Evolutionary conservation across 2,329 filamentous ascomycete species (phyloP).

Genomic region (Pseudocercospora crystallina): DNA sequence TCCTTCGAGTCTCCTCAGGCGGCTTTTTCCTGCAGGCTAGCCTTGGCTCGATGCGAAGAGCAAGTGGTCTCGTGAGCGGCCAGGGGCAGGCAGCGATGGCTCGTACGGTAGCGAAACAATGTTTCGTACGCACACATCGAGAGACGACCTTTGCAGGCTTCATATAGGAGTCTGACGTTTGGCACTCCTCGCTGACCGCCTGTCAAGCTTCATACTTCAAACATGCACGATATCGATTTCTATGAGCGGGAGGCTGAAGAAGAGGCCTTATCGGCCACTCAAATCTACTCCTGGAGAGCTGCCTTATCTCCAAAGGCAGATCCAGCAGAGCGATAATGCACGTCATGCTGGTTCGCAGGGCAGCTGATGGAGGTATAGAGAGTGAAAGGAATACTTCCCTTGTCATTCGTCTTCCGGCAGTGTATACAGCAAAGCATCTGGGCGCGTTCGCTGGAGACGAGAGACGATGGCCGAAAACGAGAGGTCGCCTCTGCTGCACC

Average conservation of each 20-base stretch:
- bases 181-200: too few species aligned
- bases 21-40: too few species aligned
- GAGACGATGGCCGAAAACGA: constrained; percentile 28
- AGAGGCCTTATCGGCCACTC: constrained; percentile 3
- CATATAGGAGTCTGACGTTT: too few species aligned
- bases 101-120: too few species aligned
- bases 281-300: not conserved
- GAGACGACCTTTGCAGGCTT: too few species aligned
- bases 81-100: not conserved
- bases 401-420: constrained; percentile 1
- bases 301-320: constrained; percentile 3
- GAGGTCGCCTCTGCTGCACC: constrained; percentile 36
- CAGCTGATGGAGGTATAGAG: too few species aligned
- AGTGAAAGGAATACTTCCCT: not conserved
- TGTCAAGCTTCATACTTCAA: too few species aligned
- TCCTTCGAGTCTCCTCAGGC: too few species aligned
- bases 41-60: not conserved
- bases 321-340: not conserved
- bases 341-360: too few species aligned
- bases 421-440: not conserved
- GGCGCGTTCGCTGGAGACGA: not conserved
- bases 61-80: constrained; percentile 10
- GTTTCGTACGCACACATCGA: too few species aligned
- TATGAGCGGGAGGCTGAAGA: not conserved
- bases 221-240: not conserved